Base-by-base conservation (phyloP, 2,329 filamentous ascomycete genomes). In the Aspergillus calidoustus region DNA sequence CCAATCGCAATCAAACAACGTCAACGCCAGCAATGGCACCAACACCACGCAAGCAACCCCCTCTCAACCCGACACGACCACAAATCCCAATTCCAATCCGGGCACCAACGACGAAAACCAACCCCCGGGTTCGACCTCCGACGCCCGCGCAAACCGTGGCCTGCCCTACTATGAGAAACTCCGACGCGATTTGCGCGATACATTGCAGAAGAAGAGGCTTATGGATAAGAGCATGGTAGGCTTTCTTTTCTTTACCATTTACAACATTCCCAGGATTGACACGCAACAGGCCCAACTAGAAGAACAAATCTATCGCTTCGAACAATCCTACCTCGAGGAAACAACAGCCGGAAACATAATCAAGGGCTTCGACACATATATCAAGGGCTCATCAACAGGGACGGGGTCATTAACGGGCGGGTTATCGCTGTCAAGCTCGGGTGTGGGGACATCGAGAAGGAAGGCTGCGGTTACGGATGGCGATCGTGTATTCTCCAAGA, bases 331-430 rank as follows among this genome's bases (percentile, higher is more conserved):
- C 76, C 87, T 99, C 55, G 94, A 98, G 76, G 92, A 92, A 71
- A 96, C 93, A 4, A 87, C 84, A 69, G 86, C 86, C 22, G 95
- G 95, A 49, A 99, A 99, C 80, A 98, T 99, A 74, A 94, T 99
- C 76, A 93, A 91, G 53, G 95, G 95, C 23, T 99, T 99, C 77
- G 95, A 99, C 77, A 96, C 93, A 75, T 99, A 98, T 80, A 96
- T 97, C 82, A 99, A 99, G 78, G 93, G 92, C 58, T 86, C 85
- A 19, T 85, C 86, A 8, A 86, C 87, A n/a, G 83, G 80, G 3
- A 72, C 75, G 1, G 69, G 67, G 25, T 65, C 76, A 25, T 69
- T 72, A 30, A 70, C 70, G 1, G 68, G 71, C 3, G 71, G 74
- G 5, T 65, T 78, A 11, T 74, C 77, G 41, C 65, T 78, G 4